phyloP scores from a whole-genome alignment of 2,329 filamentous ascomycete species.

The Cladosporium sp. region DNA sequence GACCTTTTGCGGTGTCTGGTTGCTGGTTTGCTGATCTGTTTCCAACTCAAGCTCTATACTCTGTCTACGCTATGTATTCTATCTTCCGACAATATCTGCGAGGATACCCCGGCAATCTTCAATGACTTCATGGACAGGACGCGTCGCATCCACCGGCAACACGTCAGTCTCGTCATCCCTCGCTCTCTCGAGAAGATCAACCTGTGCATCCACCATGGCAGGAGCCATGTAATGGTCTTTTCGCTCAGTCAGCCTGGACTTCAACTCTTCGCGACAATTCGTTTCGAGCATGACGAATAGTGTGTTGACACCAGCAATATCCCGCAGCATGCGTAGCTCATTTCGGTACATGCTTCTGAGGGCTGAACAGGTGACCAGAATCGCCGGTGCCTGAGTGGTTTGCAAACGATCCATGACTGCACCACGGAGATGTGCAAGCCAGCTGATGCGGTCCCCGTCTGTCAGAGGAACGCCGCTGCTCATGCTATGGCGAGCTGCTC shows the following conservation, averaged over 20 bases:
- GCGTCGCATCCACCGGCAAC: constrained; percentile 28
- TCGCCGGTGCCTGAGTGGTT: constrained; percentile 25
- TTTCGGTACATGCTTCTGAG: constrained; percentile 34
- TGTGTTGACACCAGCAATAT: constrained; percentile 19
- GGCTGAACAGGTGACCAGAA: constrained; percentile 40
- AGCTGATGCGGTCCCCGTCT: constrained; percentile 27
- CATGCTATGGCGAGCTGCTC: constrained; percentile 33
- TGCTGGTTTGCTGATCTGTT: too few relatives aligned
- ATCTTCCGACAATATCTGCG: background rate
- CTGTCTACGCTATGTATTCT: too few relatives aligned
- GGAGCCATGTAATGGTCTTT: constrained; percentile 36
- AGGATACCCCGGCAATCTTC: constrained; percentile 1
- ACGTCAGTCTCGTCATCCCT: constrained; percentile 33
- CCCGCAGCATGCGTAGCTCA: constrained; percentile 24
- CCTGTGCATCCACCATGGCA: constrained; percentile 35
- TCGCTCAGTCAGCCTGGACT: constrained; percentile 26
- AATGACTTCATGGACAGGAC: background rate
- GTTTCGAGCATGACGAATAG: constrained; percentile 37
- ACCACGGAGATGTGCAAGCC: constrained; percentile 16
- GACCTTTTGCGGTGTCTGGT: too few relatives aligned
- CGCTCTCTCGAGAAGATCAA: constrained; percentile 30
- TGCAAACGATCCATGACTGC: constrained; percentile 13
- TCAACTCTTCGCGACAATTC: constrained; percentile 24
- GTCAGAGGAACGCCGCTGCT: constrained; percentile 26
- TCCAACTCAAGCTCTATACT: too few relatives aligned